Conservation (phyloP, 495 filamentous ascomycete genomes). For the Monascus purpureus region DNA sequence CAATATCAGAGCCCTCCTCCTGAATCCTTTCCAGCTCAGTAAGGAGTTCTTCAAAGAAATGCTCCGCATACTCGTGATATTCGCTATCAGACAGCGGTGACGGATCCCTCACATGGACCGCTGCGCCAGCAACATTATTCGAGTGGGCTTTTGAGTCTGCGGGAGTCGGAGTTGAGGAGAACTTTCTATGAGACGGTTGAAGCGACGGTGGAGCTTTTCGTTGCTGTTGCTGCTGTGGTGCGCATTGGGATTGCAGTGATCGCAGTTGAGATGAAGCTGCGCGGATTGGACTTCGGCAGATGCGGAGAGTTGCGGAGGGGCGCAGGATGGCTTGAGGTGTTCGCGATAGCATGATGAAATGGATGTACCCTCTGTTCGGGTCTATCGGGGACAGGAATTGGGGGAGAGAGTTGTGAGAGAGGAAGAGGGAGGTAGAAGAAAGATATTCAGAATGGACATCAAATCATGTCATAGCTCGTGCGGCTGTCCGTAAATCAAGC, state of each 20-base stretch:
- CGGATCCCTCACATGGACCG: constrained; percentile 24
- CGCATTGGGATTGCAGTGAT: constrained; percentile 1
- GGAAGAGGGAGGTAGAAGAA: too few relatives aligned
- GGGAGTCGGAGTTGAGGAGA: constrained; percentile 26
- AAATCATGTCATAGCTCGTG: too few relatives aligned
- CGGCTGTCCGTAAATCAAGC: too few relatives aligned
- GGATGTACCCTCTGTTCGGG: too few relatives aligned
- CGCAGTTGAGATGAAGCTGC: constrained; percentile 2
- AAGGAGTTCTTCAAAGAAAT: constrained; percentile 35
- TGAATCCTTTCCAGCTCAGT: constrained; percentile 29
- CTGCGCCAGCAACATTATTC: constrained; percentile 17
- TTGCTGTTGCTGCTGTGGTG: constrained; percentile 1
- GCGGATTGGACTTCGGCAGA: constrained; percentile 8
- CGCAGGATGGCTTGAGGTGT: constrained; percentile 12
- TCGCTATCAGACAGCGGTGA: constrained; percentile 23
- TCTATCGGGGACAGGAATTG: too few relatives aligned
- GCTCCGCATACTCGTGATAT: constrained; percentile 37
- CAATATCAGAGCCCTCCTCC: constrained; percentile 34
- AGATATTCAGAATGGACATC: too few relatives aligned
- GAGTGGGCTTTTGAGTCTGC: constrained; percentile 23
- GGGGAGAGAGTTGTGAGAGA: too few relatives aligned
- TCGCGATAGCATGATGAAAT: constrained; percentile 22
- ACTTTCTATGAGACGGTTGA: too few relatives aligned
- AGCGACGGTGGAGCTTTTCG: too few relatives aligned
- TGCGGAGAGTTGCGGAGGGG: constrained; percentile 13